Evolutionary conservation across 768 basidiomycete genomes (phyloP), one percentile per base, ranked within the genome.

Genomic region (Paxillus ammoniavirescens): DNA sequence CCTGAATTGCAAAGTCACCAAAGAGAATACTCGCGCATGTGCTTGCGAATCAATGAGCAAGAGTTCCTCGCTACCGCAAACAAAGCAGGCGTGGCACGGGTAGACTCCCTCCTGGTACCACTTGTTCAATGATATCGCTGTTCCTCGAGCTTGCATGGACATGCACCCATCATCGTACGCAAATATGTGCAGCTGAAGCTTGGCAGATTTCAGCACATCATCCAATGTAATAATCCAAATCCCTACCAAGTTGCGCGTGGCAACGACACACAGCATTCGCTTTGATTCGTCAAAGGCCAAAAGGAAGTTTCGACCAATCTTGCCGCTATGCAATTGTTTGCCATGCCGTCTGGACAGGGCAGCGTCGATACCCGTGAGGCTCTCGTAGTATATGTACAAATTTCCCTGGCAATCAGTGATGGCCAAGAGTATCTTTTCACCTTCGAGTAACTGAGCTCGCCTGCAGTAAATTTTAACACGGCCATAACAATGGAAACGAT

Each of bases 1-100:
- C 82, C 82, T 66, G 52, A 82, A 83, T 43, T 81, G 78, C 50
- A 78, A 74, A 0, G 80, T 79, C 2, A 79, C 66, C 43, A 82
- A 57, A 1, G 83, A 84, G 56, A 76, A 83, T n/a, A 84, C 71
- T 15, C 83, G 68, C 1, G 72, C 79, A 14, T 72, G 72, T 0
- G 68, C 66, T 3, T 53, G 57, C 0, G 72, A 71, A 54, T 85
- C 83, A 5, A 83, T 67, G 0, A 85, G 61, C 0, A 80, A 57
- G 3, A 85, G 45, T 51, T 85, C 84, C 55, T 85, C 82, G 31
- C 61, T 74, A 5, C 80, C 79, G 43, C 66, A 65, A 2, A 82
- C 70, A 52, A 84, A 82, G 40, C 74, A 72, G 2, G 75, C 69
- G 14, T 69, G 68, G 2, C 46, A 53, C 12, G 83, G 71, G 5